phyloP scores from a whole-genome alignment of 176 grass and related monocot genomes.

The Urochloa ruziziensis region DNA sequence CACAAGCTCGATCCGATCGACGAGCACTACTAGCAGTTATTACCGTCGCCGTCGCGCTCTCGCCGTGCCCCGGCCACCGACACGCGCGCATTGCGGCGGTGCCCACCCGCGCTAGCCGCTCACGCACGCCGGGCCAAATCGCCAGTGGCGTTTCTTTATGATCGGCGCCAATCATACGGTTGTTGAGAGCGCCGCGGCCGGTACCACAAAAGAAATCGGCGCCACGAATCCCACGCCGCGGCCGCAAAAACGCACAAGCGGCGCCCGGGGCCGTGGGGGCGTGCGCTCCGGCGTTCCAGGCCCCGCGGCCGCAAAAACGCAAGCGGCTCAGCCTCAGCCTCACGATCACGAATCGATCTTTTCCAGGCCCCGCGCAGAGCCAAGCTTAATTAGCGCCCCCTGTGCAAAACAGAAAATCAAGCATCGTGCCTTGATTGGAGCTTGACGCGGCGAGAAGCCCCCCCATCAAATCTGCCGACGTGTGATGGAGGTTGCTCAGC shows the following conservation, averaged over 20 bases:
- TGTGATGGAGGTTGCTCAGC: neutral
- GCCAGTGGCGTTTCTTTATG: neutral
- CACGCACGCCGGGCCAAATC: neutral
- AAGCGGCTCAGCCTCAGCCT: neutral
- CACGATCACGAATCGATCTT: neutral
- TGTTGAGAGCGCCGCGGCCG: neutral
- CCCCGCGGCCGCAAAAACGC: too few species aligned
- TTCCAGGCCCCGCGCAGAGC: neutral
- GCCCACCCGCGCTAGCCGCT: neutral
- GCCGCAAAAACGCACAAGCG: neutral
- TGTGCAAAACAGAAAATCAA: too few species aligned
- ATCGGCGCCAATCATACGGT: neutral
- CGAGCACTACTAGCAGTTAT: too few species aligned
- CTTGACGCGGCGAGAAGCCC: neutral
- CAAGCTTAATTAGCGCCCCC: too few species aligned
- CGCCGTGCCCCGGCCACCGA: neutral
- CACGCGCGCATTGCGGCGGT: neutral
- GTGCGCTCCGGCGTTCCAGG: too few species aligned
- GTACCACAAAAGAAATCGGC: neutral
- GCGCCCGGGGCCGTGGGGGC: neutral
- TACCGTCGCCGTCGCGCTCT: neutral
- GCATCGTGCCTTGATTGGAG: neutral
- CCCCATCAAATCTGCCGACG: neutral
- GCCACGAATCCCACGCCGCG: neutral
- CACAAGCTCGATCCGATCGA: neutral